Evolutionary conservation across 805 yeast species (phyloP), one percentile per base, ranked within the genome.

Genomic region (Wickerhamomyces chambardii): DNA sequence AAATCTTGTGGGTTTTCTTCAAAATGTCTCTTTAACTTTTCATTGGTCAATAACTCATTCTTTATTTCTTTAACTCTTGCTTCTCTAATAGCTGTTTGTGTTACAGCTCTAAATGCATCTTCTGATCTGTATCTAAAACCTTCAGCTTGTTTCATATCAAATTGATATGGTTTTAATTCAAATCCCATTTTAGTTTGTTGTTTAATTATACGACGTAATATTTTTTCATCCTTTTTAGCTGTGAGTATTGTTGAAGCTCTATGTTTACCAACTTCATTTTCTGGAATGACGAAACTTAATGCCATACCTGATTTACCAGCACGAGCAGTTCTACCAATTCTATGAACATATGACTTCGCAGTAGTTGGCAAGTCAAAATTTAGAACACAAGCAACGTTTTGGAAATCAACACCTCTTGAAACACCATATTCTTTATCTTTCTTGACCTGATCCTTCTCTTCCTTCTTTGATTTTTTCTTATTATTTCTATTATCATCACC

Each of bases 1-100:
- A 92, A 70, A 60, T 92, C 98, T 53, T 85, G 94, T 7, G 98
- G 98, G 54, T 92, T 92, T 53, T 92, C 97, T 58, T 90, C 96
- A 55, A 92, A 92, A 61, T 86, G 95, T 53, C 96, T 73, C 60
- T 87, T 86, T 55, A 92, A 71, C 54, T 85, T 87, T 38, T 86
- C 96, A 47, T 94, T 84, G 30, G 90, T 75, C 42, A 92, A 64
- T 55, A 92, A 67, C 58, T 92, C 97, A 45, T 78, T 73, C 56
- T 84, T 84, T 56, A 90, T 70, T 54, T 92, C 98, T 56, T 77
- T 83, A 38, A 87, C 72, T 51, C 97, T 74, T 1, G 97, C 97
- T 51, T 92, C 97, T 59, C 97, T 77, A 18, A 92, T 75, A 1
- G 95, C 84, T 9, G 82, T 79, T 38, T 75, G 75, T 0, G 98